These are phyloP conservation scores for Lipomyces sp. DNA, from an alignment of 805 yeast genomes.

Conservation along the genomic window DNA sequence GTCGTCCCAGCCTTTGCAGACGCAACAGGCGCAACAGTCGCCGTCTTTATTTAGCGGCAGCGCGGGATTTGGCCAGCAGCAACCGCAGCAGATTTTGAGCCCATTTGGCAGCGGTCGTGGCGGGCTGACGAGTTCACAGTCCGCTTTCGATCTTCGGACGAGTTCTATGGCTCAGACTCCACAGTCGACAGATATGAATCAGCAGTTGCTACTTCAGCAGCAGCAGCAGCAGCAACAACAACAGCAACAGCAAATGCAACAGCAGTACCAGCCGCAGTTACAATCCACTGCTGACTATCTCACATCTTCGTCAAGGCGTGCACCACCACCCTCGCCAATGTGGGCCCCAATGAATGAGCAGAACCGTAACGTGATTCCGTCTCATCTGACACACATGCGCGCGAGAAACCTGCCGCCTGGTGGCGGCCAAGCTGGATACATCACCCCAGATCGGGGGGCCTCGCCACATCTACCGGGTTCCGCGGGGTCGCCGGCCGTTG, in stretches of 20 bases:
- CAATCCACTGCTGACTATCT: conserved; percentile 11
- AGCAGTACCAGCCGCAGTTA: conserved; percentile 30
- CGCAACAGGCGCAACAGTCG: neutral
- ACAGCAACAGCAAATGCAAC: conserved; percentile 20
- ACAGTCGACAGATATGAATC: conserved; percentile 29
- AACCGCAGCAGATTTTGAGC: neutral
- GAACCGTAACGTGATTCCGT: conserved; percentile 13
- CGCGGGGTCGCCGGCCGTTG: too few relatives aligned
- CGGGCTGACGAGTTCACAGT: conserved; percentile 19
- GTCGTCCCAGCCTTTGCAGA: neutral
- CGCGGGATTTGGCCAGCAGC: neutral
- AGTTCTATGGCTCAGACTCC: too few relatives aligned
- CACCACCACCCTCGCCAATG: conserved; percentile 19
- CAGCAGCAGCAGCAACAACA: conserved; percentile 25
- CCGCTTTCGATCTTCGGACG: conserved; percentile 19
- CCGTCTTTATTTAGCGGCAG: too few relatives aligned
- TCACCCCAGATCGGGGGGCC: neutral
- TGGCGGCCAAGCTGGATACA: neutral
- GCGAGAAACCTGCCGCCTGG: conserved; percentile 5
- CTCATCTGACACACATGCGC: conserved; percentile 26
- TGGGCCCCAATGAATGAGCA: conserved; percentile 14
- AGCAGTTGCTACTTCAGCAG: conserved; percentile 23
- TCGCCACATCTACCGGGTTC: neutral
- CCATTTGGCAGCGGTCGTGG: neutral
- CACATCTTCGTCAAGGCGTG: conserved; percentile 12